Conservation (phyloP, 169 alveolate genomes). For the Plasmodium gaboni region DNA sequence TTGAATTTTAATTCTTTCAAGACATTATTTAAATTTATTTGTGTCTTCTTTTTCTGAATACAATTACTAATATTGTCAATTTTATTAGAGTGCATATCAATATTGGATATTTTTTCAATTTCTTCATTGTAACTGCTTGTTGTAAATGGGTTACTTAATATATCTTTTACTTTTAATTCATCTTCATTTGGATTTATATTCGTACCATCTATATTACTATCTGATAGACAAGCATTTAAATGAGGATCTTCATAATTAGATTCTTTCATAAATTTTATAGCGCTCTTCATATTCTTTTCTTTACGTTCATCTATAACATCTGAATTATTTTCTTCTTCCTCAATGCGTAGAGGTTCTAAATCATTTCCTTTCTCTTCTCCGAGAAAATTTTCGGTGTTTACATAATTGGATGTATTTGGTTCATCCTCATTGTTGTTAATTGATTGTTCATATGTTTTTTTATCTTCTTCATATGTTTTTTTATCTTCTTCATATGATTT, state of each 20-base stretch:
- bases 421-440: background rate
- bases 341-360: background rate
- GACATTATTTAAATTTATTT: slow-evolving; percentile 17
- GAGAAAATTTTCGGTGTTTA: background rate
- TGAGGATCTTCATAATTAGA: slow-evolving; percentile 38
- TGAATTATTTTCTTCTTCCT: background rate
- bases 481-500: background rate
- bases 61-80: slow-evolving; percentile 24
- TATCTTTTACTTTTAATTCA: slow-evolving; percentile 11
- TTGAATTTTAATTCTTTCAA: slow-evolving; percentile 27
- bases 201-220: background rate
- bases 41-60: slow-evolving; percentile 17
- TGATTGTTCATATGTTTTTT: slow-evolving; percentile 2
- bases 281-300: slow-evolving; percentile 12
- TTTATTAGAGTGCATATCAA: background rate
- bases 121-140: slow-evolving; percentile 21
- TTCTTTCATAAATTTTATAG: slow-evolving; percentile 5
- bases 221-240: slow-evolving; percentile 25
- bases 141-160: slow-evolving; percentile 32
- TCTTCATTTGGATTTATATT: background rate
- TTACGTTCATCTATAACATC: slow-evolving; percentile 6
- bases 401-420: background rate
- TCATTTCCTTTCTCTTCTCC: background rate
- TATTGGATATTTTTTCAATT: slow-evolving; percentile 6
- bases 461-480: background rate